phyloP scores from a whole-genome alignment of 2,329 filamentous ascomycete genomes.

The Rutstroemia sp. region DNA sequence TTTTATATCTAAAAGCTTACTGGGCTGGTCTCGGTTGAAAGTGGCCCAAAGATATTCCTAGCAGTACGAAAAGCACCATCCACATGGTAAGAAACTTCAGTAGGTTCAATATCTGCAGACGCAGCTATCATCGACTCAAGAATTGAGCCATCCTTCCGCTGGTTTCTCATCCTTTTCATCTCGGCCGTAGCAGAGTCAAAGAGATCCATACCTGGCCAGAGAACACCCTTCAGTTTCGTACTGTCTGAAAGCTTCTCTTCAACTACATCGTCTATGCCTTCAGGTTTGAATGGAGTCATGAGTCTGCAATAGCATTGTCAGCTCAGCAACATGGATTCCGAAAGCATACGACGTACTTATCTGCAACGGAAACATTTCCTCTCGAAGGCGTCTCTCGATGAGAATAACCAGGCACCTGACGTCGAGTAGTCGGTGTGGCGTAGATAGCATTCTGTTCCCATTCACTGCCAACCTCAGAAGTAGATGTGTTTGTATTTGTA shows the following conservation, averaged over 20 bases:
- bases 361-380: constrained; percentile 12
- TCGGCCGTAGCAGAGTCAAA: constrained; percentile 72
- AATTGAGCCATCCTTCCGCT: constrained; percentile 69
- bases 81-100: constrained; percentile 55
- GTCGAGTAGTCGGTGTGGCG: constrained; percentile 24
- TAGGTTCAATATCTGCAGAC: constrained; percentile 56
- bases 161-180: constrained; percentile 68
- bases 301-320: constrained; percentile 12
- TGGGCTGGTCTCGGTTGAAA: constrained; percentile 44
- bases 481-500: constrained; percentile 2
- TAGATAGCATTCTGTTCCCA: constrained; percentile 20
- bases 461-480: constrained; percentile 10
- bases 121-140: constrained; percentile 57
- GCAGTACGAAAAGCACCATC: constrained; percentile 43
- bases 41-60: constrained; percentile 53
- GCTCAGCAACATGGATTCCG: not conserved
- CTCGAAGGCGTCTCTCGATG: constrained; percentile 7
- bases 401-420: constrained; percentile 21
- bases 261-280: constrained; percentile 12
- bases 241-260: constrained; percentile 24
- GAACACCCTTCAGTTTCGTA: constrained; percentile 56
- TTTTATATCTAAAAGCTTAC: constrained; percentile 33
- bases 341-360: constrained; percentile 14
- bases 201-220: constrained; percentile 72
- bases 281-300: constrained; percentile 19